Conservation (phyloP, 306 rosid genomes). For the Pterocarpus santalinus region DNA sequence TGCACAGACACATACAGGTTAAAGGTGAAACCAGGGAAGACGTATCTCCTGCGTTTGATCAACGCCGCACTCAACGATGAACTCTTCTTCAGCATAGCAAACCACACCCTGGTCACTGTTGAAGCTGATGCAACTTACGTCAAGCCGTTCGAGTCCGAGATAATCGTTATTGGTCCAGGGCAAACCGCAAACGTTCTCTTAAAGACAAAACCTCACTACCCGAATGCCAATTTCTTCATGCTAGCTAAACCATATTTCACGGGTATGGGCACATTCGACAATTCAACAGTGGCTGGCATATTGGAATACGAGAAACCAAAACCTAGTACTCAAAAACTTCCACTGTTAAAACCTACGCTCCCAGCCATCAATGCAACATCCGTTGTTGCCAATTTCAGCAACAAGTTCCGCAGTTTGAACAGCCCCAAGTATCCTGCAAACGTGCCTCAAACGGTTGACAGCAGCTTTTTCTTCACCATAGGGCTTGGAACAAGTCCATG, state of each 20-base stretch:
- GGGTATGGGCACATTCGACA: constrained; percentile 73
- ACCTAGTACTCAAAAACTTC: neutral
- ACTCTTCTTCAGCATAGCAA: constrained; percentile 83
- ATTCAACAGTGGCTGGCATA: constrained; percentile 76
- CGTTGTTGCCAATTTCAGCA: constrained; percentile 59
- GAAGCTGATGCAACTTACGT: constrained; percentile 79
- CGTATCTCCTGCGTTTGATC: constrained; percentile 76
- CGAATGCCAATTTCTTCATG: constrained; percentile 70
- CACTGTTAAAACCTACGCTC: constrained; percentile 55
- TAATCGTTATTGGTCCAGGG: constrained; percentile 64
- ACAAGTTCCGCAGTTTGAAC: constrained; percentile 62
- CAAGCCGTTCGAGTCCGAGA: constrained; percentile 63
- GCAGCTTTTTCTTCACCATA: constrained; percentile 65
- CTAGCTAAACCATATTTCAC: constrained; percentile 80
- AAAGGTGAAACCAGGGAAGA: constrained; percentile 77
- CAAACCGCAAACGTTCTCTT: constrained; percentile 76
- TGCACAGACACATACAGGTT: constrained; percentile 63
- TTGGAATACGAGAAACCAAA: constrained; percentile 57
- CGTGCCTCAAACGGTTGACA: constrained; percentile 63
- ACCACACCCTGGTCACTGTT: constrained; percentile 63
- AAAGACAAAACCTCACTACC: constrained; percentile 54
- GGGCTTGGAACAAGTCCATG: constrained; percentile 78
- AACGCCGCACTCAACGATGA: constrained; percentile 86
- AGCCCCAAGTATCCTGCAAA: constrained; percentile 66
- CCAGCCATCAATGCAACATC: constrained; percentile 66